Percentiles rank a stretch among this genome's conserved stretches.
These are phyloP conservation scores for Argentina anserina DNA, from an alignment of 306 rosid species.

Conservation along the genomic window DNA sequence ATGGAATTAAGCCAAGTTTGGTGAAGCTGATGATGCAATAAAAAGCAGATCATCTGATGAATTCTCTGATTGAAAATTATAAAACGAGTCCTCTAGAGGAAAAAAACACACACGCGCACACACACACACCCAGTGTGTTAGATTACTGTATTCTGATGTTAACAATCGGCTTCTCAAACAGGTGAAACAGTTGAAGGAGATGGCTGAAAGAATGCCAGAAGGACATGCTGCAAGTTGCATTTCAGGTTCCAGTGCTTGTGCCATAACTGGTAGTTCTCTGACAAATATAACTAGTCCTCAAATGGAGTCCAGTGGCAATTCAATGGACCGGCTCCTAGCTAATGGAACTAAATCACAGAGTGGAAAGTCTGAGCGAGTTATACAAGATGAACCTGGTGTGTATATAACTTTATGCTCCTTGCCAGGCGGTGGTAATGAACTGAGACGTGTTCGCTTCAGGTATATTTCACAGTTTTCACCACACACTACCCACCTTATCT, in stretches of 20 bases:
- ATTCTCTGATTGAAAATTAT: background rate
- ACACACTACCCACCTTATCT: conserved; percentile 5
- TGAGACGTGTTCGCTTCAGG: conserved; percentile 96
- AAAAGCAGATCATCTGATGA: background rate
- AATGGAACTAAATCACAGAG: conserved; percentile 47
- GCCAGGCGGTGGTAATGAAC: conserved; percentile 74
- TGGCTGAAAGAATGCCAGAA: conserved; percentile 57
- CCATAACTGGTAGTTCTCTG: conserved; percentile 32
- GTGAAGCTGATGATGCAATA: background rate
- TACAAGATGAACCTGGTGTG: conserved; percentile 92
- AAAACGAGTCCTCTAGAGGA: background rate
- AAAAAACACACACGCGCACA: no score
- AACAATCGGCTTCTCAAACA: conserved; percentile 28
- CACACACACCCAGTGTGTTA: no score
- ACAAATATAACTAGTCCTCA: conserved; percentile 37
- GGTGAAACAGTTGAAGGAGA: conserved; percentile 79
- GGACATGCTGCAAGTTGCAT: conserved; percentile 35
- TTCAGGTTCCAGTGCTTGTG: conserved; percentile 30
- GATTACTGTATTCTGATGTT: background rate
- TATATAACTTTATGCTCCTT: conserved; percentile 60
- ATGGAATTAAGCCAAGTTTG: background rate
- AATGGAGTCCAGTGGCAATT: conserved; percentile 42
- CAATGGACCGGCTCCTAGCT: conserved; percentile 31
- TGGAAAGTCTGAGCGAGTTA: conserved; percentile 70
- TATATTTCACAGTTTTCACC: conserved; percentile 31